Conservation (phyloP, 225 moss, liverwort and hornwort genomes). For the Marchantia polymorpha region DNA sequence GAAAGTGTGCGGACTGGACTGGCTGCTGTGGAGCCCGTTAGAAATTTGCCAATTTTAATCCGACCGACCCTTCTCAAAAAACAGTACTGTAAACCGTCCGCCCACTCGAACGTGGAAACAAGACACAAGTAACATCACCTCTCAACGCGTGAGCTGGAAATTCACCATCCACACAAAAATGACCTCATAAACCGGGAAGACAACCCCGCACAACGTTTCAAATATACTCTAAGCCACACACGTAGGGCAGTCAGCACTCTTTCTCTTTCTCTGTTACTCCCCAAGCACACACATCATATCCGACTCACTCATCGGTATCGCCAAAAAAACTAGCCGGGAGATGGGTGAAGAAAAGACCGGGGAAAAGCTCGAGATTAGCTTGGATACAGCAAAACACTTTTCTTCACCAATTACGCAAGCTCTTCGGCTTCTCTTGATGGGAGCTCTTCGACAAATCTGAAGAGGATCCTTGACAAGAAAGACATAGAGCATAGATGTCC, state of each 20-base stretch:
- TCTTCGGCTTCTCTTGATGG: not conserved
- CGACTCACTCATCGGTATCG: not conserved
- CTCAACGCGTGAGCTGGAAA: not conserved
- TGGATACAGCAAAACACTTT: not conserved
- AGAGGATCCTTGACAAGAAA: not conserved
- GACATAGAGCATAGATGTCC: not conserved
- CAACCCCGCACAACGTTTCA: not conserved
- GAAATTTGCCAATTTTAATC: not conserved
- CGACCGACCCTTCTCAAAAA: not conserved
- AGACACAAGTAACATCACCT: not conserved
- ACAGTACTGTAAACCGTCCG: not conserved
- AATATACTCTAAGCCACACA: not conserved
- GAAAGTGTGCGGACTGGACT: not conserved
- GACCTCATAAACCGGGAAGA: not conserved
- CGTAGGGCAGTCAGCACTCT: not conserved
- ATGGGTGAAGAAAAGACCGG: not conserved
- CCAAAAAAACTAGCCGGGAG: not conserved
- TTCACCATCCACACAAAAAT: not conserved
- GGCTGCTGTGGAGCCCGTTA: not conserved
- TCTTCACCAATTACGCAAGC: not conserved
- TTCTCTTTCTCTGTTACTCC: too few species aligned
- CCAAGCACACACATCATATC: too few species aligned
- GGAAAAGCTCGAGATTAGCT: not conserved
- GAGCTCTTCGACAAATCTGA: slow-evolving; percentile 5
- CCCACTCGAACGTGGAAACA: not conserved